These are phyloP conservation scores for Saturnispora diversa DNA, from an alignment of 805 yeast genomes.

Conservation along the genomic window DNA sequence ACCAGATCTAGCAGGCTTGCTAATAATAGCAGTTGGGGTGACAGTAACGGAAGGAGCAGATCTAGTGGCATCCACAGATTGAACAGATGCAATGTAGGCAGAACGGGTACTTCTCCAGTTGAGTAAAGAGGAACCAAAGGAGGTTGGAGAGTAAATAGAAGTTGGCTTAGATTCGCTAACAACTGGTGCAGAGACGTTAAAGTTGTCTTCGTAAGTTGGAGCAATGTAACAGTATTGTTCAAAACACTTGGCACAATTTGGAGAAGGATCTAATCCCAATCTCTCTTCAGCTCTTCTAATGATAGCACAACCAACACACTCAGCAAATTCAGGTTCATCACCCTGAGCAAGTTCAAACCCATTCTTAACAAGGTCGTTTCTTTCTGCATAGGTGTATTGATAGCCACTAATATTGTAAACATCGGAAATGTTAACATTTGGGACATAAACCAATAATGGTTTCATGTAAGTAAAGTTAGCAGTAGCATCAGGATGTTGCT, in stretches of 20 bases:
- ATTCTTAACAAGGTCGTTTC: conserved; percentile 52
- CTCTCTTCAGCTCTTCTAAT: conserved; percentile 70
- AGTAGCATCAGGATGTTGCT: conserved; percentile 15
- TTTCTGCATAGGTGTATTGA: conserved; percentile 49
- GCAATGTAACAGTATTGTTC: conserved; percentile 49
- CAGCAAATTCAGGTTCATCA: conserved; percentile 54
- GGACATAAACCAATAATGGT: conserved; percentile 68
- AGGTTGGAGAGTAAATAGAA: conserved; percentile 14
- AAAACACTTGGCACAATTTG: conserved; percentile 63
- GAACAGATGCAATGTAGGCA: conserved; percentile 4
- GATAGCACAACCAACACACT: conserved; percentile 77
- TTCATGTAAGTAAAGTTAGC: conserved; percentile 34
- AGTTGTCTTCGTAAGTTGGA: conserved; percentile 4
- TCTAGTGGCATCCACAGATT: conserved; percentile 4
- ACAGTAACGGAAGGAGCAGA: conserved; percentile 9
- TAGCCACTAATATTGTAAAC: conserved; percentile 57
- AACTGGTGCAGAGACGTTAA: conserved; percentile 7
- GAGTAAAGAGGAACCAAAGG: conserved; percentile 13
- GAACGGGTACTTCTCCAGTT: conserved; percentile 10
- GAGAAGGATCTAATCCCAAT: conserved; percentile 37
- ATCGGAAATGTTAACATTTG: conserved; percentile 54
- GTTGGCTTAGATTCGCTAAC: conserved; percentile 14
- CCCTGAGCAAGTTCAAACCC: conserved; percentile 66
- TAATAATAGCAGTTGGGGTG: conserved; percentile 4
- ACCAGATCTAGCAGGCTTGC: background rate